phyloP scores from a whole-genome alignment of 768 basidiomycete species.

The Cubamyces sp. region DNA sequence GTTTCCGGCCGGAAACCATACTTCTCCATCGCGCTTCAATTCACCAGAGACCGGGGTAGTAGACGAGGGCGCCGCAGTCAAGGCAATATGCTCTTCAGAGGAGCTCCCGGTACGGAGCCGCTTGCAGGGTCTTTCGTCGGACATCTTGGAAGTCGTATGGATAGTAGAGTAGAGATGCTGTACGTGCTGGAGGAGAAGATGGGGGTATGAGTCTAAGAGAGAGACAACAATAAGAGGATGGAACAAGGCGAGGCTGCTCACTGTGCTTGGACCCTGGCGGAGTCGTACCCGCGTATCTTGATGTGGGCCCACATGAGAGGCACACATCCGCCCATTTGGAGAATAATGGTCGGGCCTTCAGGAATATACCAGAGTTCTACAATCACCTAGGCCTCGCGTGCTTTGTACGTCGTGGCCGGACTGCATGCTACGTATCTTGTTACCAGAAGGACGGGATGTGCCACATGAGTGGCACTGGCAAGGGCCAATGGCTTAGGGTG shows the following conservation, averaged over 20 bases:
- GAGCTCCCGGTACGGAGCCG: neutral
- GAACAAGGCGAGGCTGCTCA: neutral
- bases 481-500: no score
- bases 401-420: no score
- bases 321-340: no score
- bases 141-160: neutral
- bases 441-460: no score
- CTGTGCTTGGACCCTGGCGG: no score
- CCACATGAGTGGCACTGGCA: no score
- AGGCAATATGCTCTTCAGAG: neutral
- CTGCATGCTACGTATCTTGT: no score
- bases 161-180: neutral
- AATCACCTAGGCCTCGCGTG: no score
- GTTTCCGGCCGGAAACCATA: slow-evolving; percentile 74
- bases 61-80: neutral
- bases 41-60: neutral
- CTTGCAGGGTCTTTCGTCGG: neutral
- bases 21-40: neutral
- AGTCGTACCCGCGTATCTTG: neutral
- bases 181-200: neutral
- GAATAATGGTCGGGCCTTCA: no score
- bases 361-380: no score
- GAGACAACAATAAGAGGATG: neutral
- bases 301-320: neutral
- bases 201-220: neutral